Conservation (phyloP, 1,139 yeast genomes). For the Debaryomyces robertsiae region DNA sequence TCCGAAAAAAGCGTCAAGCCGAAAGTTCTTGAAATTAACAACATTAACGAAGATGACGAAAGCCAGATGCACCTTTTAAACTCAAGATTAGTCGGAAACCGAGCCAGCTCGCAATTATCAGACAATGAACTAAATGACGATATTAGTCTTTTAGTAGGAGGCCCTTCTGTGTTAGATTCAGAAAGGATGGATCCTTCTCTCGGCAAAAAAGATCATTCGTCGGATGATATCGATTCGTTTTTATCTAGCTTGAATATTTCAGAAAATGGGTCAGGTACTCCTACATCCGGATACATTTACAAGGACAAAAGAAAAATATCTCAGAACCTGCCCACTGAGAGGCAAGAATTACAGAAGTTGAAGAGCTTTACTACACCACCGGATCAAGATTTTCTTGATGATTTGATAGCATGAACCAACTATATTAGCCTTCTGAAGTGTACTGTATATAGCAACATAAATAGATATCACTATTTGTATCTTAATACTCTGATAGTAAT, state of each 20-base stretch:
- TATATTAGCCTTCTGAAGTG: background rate
- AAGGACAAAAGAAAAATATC: background rate
- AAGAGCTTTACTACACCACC: background rate
- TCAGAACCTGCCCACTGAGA: too few relatives aligned
- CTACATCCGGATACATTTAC: background rate
- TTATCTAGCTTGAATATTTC: constrained; percentile 5
- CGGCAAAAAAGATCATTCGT: too few relatives aligned
- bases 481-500: background rate
- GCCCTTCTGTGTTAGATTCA: too few relatives aligned
- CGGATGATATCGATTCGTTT: background rate
- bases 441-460: constrained; percentile 12
- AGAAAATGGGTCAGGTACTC: background rate
- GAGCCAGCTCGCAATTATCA: constrained; percentile 2
- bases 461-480: constrained; percentile 3
- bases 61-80: constrained; percentile 32
- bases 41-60: constrained; percentile 28
- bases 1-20: constrained; percentile 12
- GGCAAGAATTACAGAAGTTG: background rate
- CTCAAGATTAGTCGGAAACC: constrained; percentile 20
- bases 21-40: constrained; percentile 43
- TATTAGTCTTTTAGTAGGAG: constrained; percentile 20
- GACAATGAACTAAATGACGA: constrained; percentile 25
- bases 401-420: constrained; percentile 16
- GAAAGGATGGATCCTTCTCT: too few relatives aligned
- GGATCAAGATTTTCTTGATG: constrained; percentile 24